Evolutionary conservation across 2,329 filamentous ascomycete genomes (phyloP), one percentile per base, ranked within the genome.

Genomic region (Aspergillus proliferans): DNA sequence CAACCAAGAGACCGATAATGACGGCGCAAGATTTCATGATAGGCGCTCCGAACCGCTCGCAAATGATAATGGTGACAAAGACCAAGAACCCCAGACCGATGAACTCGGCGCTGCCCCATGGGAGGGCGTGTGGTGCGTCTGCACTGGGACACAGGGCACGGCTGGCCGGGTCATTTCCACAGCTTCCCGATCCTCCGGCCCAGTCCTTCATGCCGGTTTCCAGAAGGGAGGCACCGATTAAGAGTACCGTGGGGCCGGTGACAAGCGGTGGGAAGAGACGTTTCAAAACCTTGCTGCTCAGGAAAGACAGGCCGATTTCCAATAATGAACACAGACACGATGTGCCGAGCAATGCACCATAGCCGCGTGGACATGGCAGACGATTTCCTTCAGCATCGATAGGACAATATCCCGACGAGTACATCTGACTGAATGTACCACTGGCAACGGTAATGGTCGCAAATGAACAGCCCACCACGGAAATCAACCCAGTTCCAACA

Each of bases 1-100:
- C 83, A 10, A 84, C 76, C 4, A 85, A 73, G 2, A 85, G 72
- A 21, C 83, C 83, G 43, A 85, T 66, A 24, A 86, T 78, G 19
- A 87, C 82, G 12, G 81, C 78, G 40, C 81, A 83, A 22, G 79
- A 83, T 63, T 86, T 85, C 81, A 87, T 85, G 61, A 86, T 84
- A 0, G 84, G 84, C 4, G 79, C 78, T 3, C 84, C 84, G 58
- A 85, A 86, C n/a, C 82, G 76, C 60, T 87, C 84, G 57, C 81
- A 83, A 24, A 86, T 56, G 56, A 86, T 82, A 57, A 87, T 85
- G 2, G 81, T 83, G 22, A 84, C 65, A 60, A 86, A 86, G 48
- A 86, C 83, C 26, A 78, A 73, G 67, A 86, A 86, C 0, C 84
- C 84, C 0, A 86, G 76, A 0, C 83, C 83, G 47, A 86, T 81